Conservation (phyloP, 1,139 yeast genomes). For the Zygosaccharomyces sapae region DNA sequence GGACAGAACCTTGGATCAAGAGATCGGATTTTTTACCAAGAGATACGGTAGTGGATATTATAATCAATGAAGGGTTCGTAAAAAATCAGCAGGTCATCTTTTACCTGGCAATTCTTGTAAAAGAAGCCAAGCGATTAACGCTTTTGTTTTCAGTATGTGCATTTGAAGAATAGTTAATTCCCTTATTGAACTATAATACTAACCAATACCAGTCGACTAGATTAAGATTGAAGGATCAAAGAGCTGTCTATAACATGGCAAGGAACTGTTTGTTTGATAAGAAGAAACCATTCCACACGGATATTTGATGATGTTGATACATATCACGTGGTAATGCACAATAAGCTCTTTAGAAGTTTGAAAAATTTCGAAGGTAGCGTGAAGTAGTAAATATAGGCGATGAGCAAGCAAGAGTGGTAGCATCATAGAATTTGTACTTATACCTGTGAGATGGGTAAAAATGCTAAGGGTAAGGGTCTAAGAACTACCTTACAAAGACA, state of each 20-base stretch:
- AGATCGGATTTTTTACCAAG: slow-evolving; percentile 46
- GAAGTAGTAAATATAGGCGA: neutral
- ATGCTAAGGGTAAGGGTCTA: slow-evolving; percentile 41
- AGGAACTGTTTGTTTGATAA: slow-evolving; percentile 22
- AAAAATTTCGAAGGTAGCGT: neutral
- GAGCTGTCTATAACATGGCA: slow-evolving; percentile 19
- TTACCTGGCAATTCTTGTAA: slow-evolving; percentile 56
- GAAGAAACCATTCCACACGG: slow-evolving; percentile 9
- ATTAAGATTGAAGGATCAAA: slow-evolving; percentile 22
- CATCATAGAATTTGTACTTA: neutral
- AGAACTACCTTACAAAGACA: slow-evolving; percentile 44
- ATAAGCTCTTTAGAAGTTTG: slow-evolving; percentile 9
- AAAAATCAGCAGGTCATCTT: slow-evolving; percentile 57
- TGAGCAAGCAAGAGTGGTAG: neutral
- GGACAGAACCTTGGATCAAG: slow-evolving; percentile 15
- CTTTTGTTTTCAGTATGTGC: slow-evolving; percentile 38
- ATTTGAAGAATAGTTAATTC: neutral
- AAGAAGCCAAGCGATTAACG: slow-evolving; percentile 30
- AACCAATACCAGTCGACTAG: slow-evolving; percentile 22
- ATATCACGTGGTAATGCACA: slow-evolving; percentile 5
- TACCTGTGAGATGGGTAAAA: slow-evolving; percentile 30
- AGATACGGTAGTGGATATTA: slow-evolving; percentile 52
- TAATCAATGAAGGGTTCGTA: slow-evolving; percentile 62
- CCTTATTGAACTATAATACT: slow-evolving; percentile 18
- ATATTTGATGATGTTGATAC: no score